Evolutionary conservation across 345 rosid genomes (phyloP).

Genomic region (Eucalyptus lansdowneana): DNA sequence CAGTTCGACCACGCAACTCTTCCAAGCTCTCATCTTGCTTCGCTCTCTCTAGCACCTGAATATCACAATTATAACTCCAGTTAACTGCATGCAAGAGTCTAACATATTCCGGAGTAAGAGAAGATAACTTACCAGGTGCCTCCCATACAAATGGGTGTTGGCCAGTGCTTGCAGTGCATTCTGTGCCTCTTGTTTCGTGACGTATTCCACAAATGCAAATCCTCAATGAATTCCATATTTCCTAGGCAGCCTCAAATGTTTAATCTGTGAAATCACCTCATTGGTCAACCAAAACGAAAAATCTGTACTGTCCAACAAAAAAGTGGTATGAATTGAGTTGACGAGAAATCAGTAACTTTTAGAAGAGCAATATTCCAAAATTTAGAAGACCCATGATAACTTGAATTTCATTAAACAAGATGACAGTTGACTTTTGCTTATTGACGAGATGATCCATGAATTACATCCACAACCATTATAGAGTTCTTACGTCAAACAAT

Average conservation of each 20-base stretch:
- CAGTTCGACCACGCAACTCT: conserved; percentile 59
- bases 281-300: not conserved
- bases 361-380: not conserved
- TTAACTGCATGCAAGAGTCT: not conserved
- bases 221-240: conserved; percentile 67
- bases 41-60: conserved; percentile 75
- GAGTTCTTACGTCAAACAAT: not conserved
- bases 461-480: not conserved
- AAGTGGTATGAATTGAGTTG: not conserved
- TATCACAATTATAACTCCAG: not conserved
- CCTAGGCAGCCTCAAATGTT: conserved; percentile 78
- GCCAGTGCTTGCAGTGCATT: conserved; percentile 61
- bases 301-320: not conserved
- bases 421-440: not conserved
- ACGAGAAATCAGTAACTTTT: not conserved
- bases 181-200: conserved; percentile 83
- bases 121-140: conserved; percentile 59
- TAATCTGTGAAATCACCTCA: conserved; percentile 31
- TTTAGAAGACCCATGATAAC: not conserved
- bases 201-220: conserved; percentile 71
- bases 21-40: conserved; percentile 81
- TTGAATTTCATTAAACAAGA: not conserved
- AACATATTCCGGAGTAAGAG: not conserved
- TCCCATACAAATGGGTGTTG: conserved; percentile 76
- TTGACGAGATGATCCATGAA: not conserved